Base-by-base conservation (phyloP, 2,329 filamentous ascomycete species). In the Cordyceps sp. region DNA sequence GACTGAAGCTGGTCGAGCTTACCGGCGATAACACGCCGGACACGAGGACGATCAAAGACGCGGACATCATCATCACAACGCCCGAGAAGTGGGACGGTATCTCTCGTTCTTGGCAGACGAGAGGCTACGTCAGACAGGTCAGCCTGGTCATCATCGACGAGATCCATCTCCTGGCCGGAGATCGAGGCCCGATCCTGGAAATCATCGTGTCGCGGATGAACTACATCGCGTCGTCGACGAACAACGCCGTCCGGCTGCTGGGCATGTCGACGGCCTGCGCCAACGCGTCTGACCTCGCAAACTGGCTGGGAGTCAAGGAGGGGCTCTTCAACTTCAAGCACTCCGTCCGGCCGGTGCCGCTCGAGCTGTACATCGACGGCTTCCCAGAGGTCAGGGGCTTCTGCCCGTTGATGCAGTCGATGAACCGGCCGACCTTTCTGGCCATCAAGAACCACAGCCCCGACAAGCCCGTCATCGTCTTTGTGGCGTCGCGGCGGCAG, bases 81-180 rank as follows among this genome's bases (percentile, higher is more conserved):
- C 92, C 90, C n/a, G 90, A 98, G 58, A 98, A 98, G 53, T 98
- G 90, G 90, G 92, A 98, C 50, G 92, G 92, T 70, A 96, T 98
- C 43, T 93, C 84, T 45, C 81, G 90, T 69, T 93, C 83, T 48
- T 98, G 92, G 90, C 86, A 96, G 54, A 96, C 88, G 5, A 79
- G 90, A 72, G 81, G 82, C 37, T 98, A 98, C 43, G 90, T 98
- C 26, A 75, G 85, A 32, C 79, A 94, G 55, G 90, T 98, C 37
- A 88, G 85, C 37, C 62, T 98, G 13, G 90, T 98, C 32, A 94
- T 98, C 39, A 98, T 98, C 42, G 90, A 98, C 47, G 90, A 98
- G 58, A 98, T 98, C 36, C 90, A 98, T 56, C 61, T 98, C 19
- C 69, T 98, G n/a, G 92, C 90, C 19, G 85, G 90, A 37, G 90